These are phyloP conservation scores for Hyphopichia fennica DNA, from an alignment of 1,139 yeast genomes.

Conservation along the genomic window DNA sequence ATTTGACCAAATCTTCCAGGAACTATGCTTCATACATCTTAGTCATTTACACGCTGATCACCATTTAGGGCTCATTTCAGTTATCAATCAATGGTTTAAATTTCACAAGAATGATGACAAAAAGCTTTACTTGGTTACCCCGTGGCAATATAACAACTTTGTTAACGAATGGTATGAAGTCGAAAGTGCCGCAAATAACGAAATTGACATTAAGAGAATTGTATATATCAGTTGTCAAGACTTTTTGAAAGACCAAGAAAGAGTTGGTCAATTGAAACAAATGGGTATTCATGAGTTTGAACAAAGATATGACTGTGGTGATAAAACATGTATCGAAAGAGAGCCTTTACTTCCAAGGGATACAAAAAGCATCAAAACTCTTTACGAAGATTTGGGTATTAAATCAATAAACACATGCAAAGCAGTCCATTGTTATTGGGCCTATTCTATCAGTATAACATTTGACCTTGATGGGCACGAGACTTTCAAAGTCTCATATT, in stretches of 20 bases:
- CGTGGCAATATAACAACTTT: constrained; percentile 73
- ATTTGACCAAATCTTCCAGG: constrained; percentile 40
- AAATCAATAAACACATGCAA: constrained; percentile 55
- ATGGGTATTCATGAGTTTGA: constrained; percentile 34
- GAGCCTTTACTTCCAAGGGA: constrained; percentile 18
- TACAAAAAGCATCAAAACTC: constrained; percentile 7
- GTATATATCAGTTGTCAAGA: constrained; percentile 69
- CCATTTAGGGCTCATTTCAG: constrained; percentile 77
- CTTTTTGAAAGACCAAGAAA: constrained; percentile 29
- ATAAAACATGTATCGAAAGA: constrained; percentile 12
- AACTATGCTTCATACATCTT: constrained; percentile 64
- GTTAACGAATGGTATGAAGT: constrained; percentile 68
- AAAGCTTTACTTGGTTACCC: constrained; percentile 60
- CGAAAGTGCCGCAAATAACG: constrained; percentile 35
- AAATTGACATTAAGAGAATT: constrained; percentile 43
- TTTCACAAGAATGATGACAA: constrained; percentile 25
- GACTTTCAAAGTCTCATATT: constrained; percentile 73
- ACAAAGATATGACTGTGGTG: constrained; percentile 23
- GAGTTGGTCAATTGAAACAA: constrained; percentile 28
- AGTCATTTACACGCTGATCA: constrained; percentile 98
- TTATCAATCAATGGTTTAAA: constrained; percentile 69
- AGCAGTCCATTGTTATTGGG: constrained; percentile 83
- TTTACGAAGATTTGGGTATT: constrained; percentile 29
- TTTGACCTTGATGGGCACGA: constrained; percentile 34
- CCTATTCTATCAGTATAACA: constrained; percentile 69